Evolutionary conservation across 2,329 filamentous ascomycete genomes (phyloP).

Genomic region (Xylariaceae sp.): DNA sequence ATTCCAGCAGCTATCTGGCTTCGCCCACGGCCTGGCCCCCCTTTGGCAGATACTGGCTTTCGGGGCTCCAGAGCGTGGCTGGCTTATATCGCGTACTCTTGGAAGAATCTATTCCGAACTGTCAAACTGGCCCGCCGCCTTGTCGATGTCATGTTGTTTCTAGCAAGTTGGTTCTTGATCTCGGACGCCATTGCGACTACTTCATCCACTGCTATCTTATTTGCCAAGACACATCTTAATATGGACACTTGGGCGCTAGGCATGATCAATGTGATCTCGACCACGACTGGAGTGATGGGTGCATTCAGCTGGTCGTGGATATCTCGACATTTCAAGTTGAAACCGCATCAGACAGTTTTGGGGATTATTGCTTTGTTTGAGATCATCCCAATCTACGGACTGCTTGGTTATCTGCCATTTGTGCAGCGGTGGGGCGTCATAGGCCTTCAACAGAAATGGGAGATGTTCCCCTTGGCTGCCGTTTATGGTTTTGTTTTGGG

Average conservation of each 20-base stretch:
- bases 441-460: conserved; percentile 90
- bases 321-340: conserved; percentile 63
- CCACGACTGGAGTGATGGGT: conserved; percentile 75
- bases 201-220: conserved; percentile 88
- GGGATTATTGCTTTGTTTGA: conserved; percentile 90
- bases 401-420: conserved; percentile 81
- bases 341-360: conserved; percentile 82
- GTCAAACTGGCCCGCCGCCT: conserved; percentile 68
- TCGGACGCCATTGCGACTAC: conserved; percentile 94
- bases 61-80: conserved; percentile 48
- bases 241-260: conserved; percentile 88
- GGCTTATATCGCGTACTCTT: conserved; percentile 75
- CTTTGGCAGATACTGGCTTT: conserved; percentile 49
- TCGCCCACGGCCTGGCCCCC: conserved; percentile 82
- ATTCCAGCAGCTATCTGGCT: conserved; percentile 86
- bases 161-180: conserved; percentile 89
- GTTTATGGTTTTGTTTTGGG: conserved; percentile 93
- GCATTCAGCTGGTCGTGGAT: conserved; percentile 87
- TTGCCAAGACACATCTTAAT: conserved; percentile 86
- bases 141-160: conserved; percentile 70
- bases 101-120: conserved; percentile 81
- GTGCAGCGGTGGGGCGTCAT: conserved; percentile 70
- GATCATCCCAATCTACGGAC: conserved; percentile 84
- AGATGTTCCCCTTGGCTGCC: conserved; percentile 90
- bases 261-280: conserved; percentile 90